Percentiles rank a stretch among this genome's conserved stretches.
phyloP scores from a whole-genome alignment of 805 yeast genomes.

The Candida ipomoeae region DNA sequence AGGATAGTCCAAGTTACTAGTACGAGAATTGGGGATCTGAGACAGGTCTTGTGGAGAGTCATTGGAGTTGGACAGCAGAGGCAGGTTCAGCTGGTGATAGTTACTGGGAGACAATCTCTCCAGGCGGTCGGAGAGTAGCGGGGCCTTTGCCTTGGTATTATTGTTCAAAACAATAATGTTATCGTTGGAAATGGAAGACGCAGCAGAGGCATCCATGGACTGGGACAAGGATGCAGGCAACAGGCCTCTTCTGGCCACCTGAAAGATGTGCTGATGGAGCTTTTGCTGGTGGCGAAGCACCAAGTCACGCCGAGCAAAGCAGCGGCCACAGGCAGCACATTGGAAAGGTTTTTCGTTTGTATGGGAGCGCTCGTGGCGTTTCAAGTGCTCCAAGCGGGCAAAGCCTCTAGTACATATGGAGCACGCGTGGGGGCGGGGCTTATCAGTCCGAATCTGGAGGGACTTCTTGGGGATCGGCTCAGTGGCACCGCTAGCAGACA shows the following conservation, averaged over 20 bases:
- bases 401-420: conserved; percentile 89
- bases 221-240: conserved; percentile 11
- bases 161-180: conserved; percentile 50
- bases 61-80: conserved; percentile 10
- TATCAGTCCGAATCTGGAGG: conserved; percentile 78
- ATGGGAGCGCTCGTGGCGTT: conserved; percentile 90
- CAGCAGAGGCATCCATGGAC: conserved; percentile 4
- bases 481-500: conserved; percentile 16
- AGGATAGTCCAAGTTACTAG: not conserved
- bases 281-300: conserved; percentile 94
- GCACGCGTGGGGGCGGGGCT: conserved; percentile 92
- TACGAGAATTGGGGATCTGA: not conserved
- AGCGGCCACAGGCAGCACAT: conserved; percentile 93
- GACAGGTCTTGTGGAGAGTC: conserved; percentile 6
- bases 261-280: conserved; percentile 47
- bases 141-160: conserved; percentile 50
- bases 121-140: conserved; percentile 29
- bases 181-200: conserved; percentile 27
- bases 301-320: conserved; percentile 87
- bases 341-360: conserved; percentile 84
- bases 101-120: not conserved
- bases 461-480: conserved; percentile 87
- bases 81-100: conserved; percentile 10
- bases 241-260: conserved; percentile 16
- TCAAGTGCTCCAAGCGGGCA: conserved; percentile 91